Evolutionary conservation across 306 rosid genomes (phyloP).

Genomic region (Pyrus pyrifolia): DNA sequence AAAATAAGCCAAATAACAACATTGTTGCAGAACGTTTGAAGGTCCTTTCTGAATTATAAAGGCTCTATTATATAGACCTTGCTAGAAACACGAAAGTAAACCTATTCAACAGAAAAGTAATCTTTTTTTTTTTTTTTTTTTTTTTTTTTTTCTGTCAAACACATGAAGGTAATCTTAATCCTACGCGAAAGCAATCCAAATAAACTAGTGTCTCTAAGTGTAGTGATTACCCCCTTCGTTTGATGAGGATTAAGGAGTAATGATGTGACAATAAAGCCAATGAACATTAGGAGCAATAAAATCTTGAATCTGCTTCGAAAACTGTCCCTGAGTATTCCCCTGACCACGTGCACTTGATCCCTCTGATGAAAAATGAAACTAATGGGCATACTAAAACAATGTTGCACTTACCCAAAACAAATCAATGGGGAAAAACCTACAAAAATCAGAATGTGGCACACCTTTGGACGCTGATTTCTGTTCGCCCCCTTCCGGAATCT

Average conservation of each 20-base stretch:
- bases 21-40: too few species aligned
- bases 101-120: neutral
- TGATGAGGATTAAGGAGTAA: constrained; percentile 44
- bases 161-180: neutral
- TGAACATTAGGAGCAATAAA: constrained; percentile 42
- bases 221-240: constrained; percentile 53
- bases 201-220: neutral
- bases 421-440: neutral
- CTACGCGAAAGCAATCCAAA: neutral
- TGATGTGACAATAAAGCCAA: constrained; percentile 51
- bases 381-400: neutral
- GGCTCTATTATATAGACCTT: neutral
- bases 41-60: neutral
- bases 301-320: constrained; percentile 46
- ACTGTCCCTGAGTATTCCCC: constrained; percentile 39
- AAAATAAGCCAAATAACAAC: neutral
- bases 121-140: too few species aligned
- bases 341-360: constrained; percentile 54
- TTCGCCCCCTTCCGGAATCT: constrained; percentile 15
- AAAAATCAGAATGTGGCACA: neutral
- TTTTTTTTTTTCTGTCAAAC: neutral
- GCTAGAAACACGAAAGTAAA: neutral
- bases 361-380: constrained; percentile 29
- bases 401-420: neutral
- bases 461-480: constrained; percentile 33